Evolutionary conservation across 1,139 yeast genomes (phyloP), one percentile per base, ranked within the genome.

Genomic region (Diutina catenulata): DNA sequence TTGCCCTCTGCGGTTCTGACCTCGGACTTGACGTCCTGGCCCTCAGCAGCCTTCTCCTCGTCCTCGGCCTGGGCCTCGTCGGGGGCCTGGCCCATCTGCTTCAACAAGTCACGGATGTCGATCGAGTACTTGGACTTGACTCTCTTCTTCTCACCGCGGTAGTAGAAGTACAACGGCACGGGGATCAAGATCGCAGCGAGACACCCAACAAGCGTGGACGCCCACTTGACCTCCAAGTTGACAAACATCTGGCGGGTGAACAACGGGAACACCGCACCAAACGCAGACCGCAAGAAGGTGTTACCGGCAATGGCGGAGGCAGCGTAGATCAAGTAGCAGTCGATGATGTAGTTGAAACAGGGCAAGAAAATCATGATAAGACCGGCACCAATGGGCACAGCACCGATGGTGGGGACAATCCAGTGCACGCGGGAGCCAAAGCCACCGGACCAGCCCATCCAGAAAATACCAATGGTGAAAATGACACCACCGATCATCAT

Each of bases 291-390:
- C 45, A 80, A 55, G 49, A 87, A 76, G 0, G 95, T 77, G 53
- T 84, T 84, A 11, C 81, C 95, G 4, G 96, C 95, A 47, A 87
- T 65, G 1, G 95, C 95, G 20, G 94, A 80, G 4, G 95, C 95
- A 4, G 95, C 94, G 51, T 79, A 76, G 42, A 76, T 55, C 45
- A 83, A 64, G 53, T 86, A 87, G 28, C 82, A 65, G 55, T 87
- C 95, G 49, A 86, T 78, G 49, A 86, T 71, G 55, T 86, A 86
- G 53, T 79, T 82, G 50, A 86, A 61, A 42, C 86, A 73, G 11
- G 94, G 80, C 47, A 81, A 66, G 68, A 86, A 84, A 44, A 86
- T 78, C 38, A 80, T 66, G 50, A 84, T 63, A 46, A 84, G 62
- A 21, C 94, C 94, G 48, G 68, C 71, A 9, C 95, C 95, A 38